These are phyloP conservation scores for Chaetomiaceae sp. DNA, from an alignment of 2,329 filamentous ascomycete species.

Conservation along the genomic window DNA sequence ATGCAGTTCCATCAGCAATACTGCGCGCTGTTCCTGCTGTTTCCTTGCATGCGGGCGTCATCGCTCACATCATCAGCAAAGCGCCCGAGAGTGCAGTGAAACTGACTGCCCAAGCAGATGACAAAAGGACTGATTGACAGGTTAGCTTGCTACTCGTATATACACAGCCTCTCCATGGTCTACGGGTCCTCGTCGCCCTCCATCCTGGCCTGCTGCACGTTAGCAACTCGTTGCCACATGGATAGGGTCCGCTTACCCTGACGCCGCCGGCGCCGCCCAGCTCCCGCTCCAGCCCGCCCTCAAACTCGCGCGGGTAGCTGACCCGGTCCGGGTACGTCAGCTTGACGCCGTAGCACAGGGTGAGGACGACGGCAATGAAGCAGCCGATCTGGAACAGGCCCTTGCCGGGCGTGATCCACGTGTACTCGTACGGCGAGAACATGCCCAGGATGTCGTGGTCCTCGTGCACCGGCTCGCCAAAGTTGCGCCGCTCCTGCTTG, in stretches of 20 bases:
- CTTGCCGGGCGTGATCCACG: conserved; percentile 68
- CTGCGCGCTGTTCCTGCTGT: too few relatives aligned
- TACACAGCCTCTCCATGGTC: conserved; percentile 17
- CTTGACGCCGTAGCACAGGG: conserved; percentile 64
- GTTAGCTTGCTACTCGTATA: conserved; percentile 14
- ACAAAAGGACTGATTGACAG: conserved; percentile 16
- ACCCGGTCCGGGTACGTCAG: conserved; percentile 67
- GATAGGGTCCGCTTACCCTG: conserved; percentile 50
- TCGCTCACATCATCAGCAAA: too few relatives aligned
- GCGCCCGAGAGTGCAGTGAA: too few relatives aligned
- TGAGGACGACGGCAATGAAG: conserved; percentile 61
- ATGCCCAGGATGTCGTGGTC: conserved; percentile 91
- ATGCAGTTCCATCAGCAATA: too few relatives aligned
- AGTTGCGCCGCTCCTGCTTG: conserved; percentile 94
- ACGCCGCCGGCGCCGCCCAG: conserved; percentile 65
- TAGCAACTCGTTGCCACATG: conserved; percentile 10
- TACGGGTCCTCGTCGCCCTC: conserved; percentile 52
- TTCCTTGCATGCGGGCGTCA: too few relatives aligned
- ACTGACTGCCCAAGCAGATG: neutral
- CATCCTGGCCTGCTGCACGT: conserved; percentile 45
- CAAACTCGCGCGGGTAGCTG: conserved; percentile 65
- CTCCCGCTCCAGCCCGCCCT: conserved; percentile 68
- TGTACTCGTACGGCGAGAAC: conserved; percentile 86
- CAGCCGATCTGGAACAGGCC: conserved; percentile 63
- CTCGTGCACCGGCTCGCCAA: conserved; percentile 92